phyloP scores from a whole-genome alignment of 805 yeast species.

The Kregervanrija fluxuum region DNA sequence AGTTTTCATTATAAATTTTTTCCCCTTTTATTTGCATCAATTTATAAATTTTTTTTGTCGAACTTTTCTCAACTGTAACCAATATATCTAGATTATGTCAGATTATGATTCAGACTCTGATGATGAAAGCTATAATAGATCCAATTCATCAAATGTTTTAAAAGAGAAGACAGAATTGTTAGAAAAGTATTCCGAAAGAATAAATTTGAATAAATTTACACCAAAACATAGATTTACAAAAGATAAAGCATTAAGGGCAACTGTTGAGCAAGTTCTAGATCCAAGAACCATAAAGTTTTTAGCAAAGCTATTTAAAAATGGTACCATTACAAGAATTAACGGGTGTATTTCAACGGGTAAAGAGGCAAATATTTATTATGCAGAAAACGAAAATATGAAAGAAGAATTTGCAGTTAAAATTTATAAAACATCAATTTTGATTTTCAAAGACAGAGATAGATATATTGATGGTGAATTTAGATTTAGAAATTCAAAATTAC shows the following conservation, averaged over 20 bases:
- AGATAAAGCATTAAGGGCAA: conserved; percentile 90
- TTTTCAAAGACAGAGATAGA: conserved; percentile 94
- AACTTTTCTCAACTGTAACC: too few relatives aligned
- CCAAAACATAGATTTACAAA: conserved; percentile 54
- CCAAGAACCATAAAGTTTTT: conserved; percentile 86
- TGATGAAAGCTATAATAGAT: background rate
- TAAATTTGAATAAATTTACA: conserved; percentile 55
- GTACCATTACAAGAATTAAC: conserved; percentile 75
- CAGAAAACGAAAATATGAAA: conserved; percentile 37
- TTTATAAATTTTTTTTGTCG: too few relatives aligned
- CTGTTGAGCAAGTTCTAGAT: conserved; percentile 93
- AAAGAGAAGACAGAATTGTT: conserved; percentile 42
- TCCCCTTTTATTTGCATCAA: too few relatives aligned
- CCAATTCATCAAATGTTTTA: background rate
- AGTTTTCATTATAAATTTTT: too few relatives aligned
- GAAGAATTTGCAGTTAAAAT: conserved; percentile 83
- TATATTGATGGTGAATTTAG: conserved; percentile 95
- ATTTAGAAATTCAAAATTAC: conserved; percentile 75
- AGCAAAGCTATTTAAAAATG: conserved; percentile 74
- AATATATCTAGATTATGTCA: too few relatives aligned
- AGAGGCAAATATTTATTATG: conserved; percentile 97
- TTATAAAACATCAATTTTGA: conserved; percentile 91
- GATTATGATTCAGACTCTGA: conserved; percentile 5
- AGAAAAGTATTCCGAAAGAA: conserved; percentile 56
- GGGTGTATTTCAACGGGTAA: conserved; percentile 97